These are phyloP conservation scores for Boletus huronensis DNA, from an alignment of 768 basidiomycete genomes.

Conservation along the genomic window DNA sequence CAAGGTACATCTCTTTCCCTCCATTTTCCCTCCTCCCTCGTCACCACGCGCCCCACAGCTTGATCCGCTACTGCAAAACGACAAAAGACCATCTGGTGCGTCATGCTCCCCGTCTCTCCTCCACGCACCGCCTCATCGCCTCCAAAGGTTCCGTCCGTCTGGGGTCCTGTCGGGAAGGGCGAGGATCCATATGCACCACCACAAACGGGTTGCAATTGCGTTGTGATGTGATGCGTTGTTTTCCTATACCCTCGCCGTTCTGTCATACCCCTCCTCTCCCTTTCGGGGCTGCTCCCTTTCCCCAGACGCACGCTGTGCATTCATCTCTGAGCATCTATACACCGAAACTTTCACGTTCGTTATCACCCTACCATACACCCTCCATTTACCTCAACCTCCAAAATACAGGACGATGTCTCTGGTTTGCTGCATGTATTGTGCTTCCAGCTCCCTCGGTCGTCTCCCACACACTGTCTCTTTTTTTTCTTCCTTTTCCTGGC, in stretches of 20 bases:
- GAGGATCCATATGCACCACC: constrained; percentile 93
- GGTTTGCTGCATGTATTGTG: constrained; percentile 25
- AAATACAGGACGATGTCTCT: constrained; percentile 29
- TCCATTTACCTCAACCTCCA: constrained; percentile 19
- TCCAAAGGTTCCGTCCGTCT: constrained; percentile 81
- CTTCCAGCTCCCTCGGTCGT: constrained; percentile 7
- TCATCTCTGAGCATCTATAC: constrained; percentile 22
- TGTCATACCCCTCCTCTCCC: constrained; percentile 30
- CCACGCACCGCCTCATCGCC: background rate
- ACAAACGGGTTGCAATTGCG: constrained; percentile 66
- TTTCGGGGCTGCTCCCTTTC: background rate
- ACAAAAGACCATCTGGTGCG: constrained; percentile 87
- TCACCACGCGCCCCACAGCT: constrained; percentile 40
- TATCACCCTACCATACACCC: constrained; percentile 26
- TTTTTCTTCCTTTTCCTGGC: background rate
- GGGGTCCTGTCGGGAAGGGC: constrained; percentile 86
- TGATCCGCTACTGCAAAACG: constrained; percentile 92
- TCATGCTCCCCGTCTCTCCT: constrained; percentile 7
- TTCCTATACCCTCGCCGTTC: constrained; percentile 31
- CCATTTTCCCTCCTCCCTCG: background rate
- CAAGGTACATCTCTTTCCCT: constrained; percentile 48
- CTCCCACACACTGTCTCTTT: constrained; percentile 5
- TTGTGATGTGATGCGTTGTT: constrained; percentile 57
- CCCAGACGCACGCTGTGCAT: constrained; percentile 15
- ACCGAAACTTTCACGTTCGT: constrained; percentile 26